Evolutionary conservation across 2,329 filamentous ascomycete genomes (phyloP), one percentile per base, ranked within the genome.

Genomic region (Aureobasidium mangrovei): DNA sequence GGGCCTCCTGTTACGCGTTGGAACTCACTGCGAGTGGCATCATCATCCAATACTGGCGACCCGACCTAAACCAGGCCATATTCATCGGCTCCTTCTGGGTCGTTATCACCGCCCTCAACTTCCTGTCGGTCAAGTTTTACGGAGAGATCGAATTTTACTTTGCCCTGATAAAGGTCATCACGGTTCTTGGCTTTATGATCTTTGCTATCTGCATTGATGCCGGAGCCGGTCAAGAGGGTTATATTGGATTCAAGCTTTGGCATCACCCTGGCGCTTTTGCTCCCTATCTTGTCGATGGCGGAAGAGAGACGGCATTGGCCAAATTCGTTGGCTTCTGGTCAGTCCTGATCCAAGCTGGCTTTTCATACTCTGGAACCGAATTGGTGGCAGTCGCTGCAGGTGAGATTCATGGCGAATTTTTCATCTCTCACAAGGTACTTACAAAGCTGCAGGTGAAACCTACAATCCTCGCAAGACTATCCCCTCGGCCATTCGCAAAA

Each of bases 231-330:
- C 64, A 74, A 57, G 68, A 75, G 59, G 77, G 79, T 38, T 82
- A 84, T 63, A 74, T 84, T 24, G 82, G 83, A 31, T 81, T 78
- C 43, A 73, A 77, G 42, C 82, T 77, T 67, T 67, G 67, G 64
- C 56, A 79, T 46, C 53, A 60, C 27, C 65, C 66, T 18, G 66
- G 66, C n/a, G 65, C 66, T 6, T 78, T 78, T 62, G 61, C 62
- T 3, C 60, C 63, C 7, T 65, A 66, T 53, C 57, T 65, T 7
- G 58, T 64, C 31, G 59, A 59, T 39, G 57, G 61, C 57, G 63
- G 62, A 41, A 52, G 47, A 42, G 41, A 55, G 4, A 49, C 46
- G 3, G 58, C 63, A 8, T 58, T 67, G 3, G 66, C 62, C 47
- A 69, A 67, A 39, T 68, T 69, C 52, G 64, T 67, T 27, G 77